These are phyloP conservation scores for Neoscytalidium dimidiatum DNA, from an alignment of 2,329 filamentous ascomycete species.

Conservation along the genomic window DNA sequence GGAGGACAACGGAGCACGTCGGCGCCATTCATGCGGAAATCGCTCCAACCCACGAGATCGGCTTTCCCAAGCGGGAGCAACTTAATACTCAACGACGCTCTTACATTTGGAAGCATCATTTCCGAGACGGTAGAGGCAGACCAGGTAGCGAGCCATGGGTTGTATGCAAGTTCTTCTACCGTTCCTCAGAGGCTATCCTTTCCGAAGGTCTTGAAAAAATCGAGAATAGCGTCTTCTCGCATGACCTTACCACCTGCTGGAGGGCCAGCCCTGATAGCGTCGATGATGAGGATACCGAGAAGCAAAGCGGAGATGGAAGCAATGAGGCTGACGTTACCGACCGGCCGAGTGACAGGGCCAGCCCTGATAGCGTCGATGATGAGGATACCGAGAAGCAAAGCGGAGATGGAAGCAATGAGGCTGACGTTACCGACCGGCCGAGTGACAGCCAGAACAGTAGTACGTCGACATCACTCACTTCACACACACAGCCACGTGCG, in stretches of 20 bases:
- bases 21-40: background rate
- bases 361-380: too few species aligned
- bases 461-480: too few species aligned
- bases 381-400: too few species aligned
- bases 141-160: constrained; percentile 41
- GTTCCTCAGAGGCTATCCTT: constrained; percentile 27
- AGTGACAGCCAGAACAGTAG: too few species aligned
- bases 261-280: background rate
- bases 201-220: background rate
- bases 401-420: too few species aligned
- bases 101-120: background rate
- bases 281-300: too few species aligned
- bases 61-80: constrained; percentile 19
- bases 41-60: background rate
- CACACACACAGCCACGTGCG: too few species aligned
- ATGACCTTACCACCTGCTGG: background rate
- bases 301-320: too few species aligned
- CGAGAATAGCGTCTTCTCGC: background rate
- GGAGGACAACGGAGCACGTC: background rate
- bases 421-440: too few species aligned
- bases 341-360: too few species aligned
- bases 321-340: too few species aligned
- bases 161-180: constrained; percentile 45
- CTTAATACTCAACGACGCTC: constrained; percentile 18
- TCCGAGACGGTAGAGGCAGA: constrained; percentile 11